Percentiles rank a stretch among this genome's conserved stretches.
phyloP scores from a whole-genome alignment of 2,329 filamentous ascomycete genomes.

The Penicillium olsonii region DNA sequence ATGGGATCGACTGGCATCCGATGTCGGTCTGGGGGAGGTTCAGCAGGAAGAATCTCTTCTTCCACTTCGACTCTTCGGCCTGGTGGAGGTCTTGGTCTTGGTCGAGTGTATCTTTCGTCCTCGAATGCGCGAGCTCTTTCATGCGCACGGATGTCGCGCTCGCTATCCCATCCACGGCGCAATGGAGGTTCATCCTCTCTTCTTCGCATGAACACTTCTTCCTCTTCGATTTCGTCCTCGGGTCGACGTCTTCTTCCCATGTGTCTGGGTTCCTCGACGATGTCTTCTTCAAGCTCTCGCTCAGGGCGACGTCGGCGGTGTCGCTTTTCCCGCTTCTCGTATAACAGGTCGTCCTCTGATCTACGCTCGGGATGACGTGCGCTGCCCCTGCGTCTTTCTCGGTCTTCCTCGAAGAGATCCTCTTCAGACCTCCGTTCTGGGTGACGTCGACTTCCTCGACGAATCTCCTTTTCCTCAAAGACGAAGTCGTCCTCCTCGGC shows the following conservation, averaged over 20 bases:
- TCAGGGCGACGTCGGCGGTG: constrained; percentile 2
- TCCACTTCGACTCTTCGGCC: constrained; percentile 1
- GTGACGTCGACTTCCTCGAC: constrained; percentile 15
- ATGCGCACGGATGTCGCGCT: constrained; percentile 2
- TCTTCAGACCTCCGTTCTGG: constrained; percentile 25
- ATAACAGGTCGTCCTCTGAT: constrained; percentile 11
- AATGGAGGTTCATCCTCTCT: constrained; percentile 13
- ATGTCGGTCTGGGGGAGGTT: neutral
- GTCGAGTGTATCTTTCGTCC: neutral
- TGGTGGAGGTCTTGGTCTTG: constrained; percentile 1
- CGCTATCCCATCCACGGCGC: constrained; percentile 8
- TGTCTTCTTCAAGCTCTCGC: constrained; percentile 2
- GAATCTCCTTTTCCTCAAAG: constrained; percentile 22
- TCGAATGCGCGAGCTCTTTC: constrained; percentile 1
- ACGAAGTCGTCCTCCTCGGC: constrained; percentile 34
- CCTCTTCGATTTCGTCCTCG: constrained; percentile 27
- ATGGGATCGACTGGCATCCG: constrained; percentile 1
- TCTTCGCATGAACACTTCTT: constrained; percentile 17
- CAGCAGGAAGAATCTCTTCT: neutral
- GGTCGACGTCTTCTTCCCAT: constrained; percentile 14
- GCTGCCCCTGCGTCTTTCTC: constrained; percentile 16
- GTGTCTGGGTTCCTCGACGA: neutral
- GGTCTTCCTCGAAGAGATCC: constrained; percentile 19
- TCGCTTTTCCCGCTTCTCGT: constrained; percentile 1
- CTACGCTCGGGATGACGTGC: constrained; percentile 19